Percentiles rank a stretch among this genome's conserved stretches.
phyloP scores from a whole-genome alignment of 169 alveolate genomes.

The Theileria parva region DNA sequence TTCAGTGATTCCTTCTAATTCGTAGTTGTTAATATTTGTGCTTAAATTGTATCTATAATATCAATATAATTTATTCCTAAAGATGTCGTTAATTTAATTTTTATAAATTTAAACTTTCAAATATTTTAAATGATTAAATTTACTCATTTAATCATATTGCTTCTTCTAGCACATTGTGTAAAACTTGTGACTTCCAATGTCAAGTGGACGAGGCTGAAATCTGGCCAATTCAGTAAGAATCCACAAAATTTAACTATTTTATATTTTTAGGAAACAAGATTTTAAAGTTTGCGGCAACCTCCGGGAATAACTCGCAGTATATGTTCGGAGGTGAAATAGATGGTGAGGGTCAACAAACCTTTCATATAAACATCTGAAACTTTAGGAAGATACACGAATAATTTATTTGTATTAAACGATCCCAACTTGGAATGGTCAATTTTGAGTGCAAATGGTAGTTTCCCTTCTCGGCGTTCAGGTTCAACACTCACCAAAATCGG shows the following conservation, averaged over 20 bases:
- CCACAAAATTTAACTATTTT: neutral
- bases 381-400: slow-evolving; percentile 26
- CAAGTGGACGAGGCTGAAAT: slow-evolving; percentile 21
- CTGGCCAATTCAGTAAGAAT: slow-evolving; percentile 13
- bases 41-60: neutral
- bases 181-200: neutral
- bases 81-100: neutral
- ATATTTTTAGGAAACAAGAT: slow-evolving; percentile 4
- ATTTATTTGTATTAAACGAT: slow-evolving; percentile 20
- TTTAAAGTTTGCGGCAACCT: slow-evolving; percentile 31
- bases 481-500: slow-evolving; percentile 56
- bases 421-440: slow-evolving; percentile 22
- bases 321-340: slow-evolving; percentile 56
- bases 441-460: slow-evolving; percentile 25
- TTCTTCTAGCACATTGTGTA: slow-evolving; percentile 13
- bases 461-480: slow-evolving; percentile 51
- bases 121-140: slow-evolving; percentile 4
- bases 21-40: neutral
- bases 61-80: neutral
- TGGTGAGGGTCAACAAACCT: slow-evolving; percentile 14
- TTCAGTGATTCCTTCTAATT: neutral
- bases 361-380: neutral
- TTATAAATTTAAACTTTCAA: neutral
- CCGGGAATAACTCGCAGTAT: slow-evolving; percentile 13
- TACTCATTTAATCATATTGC: slow-evolving; percentile 6